Evolutionary conservation across 139 green algal genomes (phyloP), one percentile per base, ranked within the genome.

Genomic region (Chlorella sp.): DNA sequence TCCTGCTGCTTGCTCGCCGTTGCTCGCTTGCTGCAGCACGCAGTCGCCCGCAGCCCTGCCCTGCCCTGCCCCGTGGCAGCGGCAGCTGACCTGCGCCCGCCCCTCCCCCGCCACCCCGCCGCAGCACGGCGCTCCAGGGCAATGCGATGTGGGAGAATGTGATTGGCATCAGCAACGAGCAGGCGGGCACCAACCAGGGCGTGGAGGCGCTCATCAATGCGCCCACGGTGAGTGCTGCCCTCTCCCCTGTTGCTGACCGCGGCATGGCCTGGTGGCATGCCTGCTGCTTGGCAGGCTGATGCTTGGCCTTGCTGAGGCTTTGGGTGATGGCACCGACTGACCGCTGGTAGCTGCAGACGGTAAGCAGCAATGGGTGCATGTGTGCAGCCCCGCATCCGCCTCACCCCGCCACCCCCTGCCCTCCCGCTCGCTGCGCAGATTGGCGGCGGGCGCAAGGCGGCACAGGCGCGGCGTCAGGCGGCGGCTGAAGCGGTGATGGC

Each of bases 91-190:
- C n/a, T n/a, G n/a, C 26, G 67, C 11, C 25, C 32, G 3, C 63
- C 63, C 26, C 0, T 1, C 15, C 38, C 69, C 38, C 21, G 20
- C 11, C 44, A 25, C 57, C 28, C 7, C 7, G 57, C n/a, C 83
- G 82, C 89, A 95, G 94, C 74, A 89, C 83, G 12, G 91, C 94
- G n/a, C 83, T 97, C 34, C 91, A 97, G 62, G 91, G 86, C 26
- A 95, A 94, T 81, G 88, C 91, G 55, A 97, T 98, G 89, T 98
- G 94, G 94, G 93, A 88, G 63, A 94, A 96, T 76, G 91, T 94
- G 1, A 97, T 98, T 72, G 94, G 94, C 0, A 41, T 95, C 60
- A 85, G 91, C 51, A 85, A 95, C 81, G 71, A 86, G 39, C 63
- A 88, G 34, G 73, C 74, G 30, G 94, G 94, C 41, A 90, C 88